phyloP scores from a whole-genome alignment of 345 rosid genomes.

The Atalantia buxifolia region DNA sequence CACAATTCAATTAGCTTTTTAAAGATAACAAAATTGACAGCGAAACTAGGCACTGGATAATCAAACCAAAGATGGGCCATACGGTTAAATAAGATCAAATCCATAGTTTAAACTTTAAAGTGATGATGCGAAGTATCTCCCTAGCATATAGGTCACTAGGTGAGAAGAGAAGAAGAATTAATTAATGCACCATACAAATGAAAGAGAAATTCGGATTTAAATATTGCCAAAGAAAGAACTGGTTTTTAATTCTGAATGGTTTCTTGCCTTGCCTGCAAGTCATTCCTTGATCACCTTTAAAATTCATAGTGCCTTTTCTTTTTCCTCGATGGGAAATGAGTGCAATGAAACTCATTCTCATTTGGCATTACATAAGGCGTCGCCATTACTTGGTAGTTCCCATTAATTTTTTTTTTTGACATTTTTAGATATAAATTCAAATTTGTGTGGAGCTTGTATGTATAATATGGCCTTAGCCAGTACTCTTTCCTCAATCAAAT shows the following conservation, averaged over 20 bases:
- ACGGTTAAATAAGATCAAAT: neutral
- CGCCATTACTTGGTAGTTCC: neutral
- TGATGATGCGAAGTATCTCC: neutral
- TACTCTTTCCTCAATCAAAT: too few relatives aligned
- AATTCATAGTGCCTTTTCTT: neutral
- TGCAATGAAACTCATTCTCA: neutral
- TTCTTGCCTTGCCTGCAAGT: constrained; percentile 23
- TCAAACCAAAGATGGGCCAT: neutral
- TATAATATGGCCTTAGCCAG: too few relatives aligned
- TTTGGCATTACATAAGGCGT: neutral
- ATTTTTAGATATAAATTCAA: too few relatives aligned
- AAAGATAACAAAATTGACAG: neutral
- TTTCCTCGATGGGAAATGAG: neutral
- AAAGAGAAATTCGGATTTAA: neutral
- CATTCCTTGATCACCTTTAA: constrained; percentile 4
- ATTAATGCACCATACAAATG: neutral
- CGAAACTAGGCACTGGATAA: neutral
- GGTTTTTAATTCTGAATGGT: neutral
- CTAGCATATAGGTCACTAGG: neutral
- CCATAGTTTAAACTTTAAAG: neutral
- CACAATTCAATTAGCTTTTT: neutral
- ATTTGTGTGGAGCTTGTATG: too few relatives aligned
- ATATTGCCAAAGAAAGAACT: neutral
- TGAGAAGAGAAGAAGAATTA: neutral
- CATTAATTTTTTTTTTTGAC: too few relatives aligned